These are phyloP conservation scores for Starmera stellimalicola DNA, from an alignment of 1,139 yeast genomes.

Conservation along the genomic window DNA sequence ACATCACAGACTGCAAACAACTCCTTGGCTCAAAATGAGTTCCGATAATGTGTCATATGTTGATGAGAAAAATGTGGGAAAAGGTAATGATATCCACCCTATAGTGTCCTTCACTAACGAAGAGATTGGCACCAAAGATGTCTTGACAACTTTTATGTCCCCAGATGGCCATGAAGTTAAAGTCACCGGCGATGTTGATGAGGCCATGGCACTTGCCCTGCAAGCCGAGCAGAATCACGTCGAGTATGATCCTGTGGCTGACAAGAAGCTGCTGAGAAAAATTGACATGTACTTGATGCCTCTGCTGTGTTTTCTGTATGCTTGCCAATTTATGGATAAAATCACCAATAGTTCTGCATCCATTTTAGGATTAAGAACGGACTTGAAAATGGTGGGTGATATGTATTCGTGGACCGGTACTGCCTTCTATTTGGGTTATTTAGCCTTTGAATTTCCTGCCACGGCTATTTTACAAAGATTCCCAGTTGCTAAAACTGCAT, in stretches of 20 bases:
- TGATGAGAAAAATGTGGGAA: neutral
- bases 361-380: constrained; percentile 41
- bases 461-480: constrained; percentile 31
- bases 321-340: constrained; percentile 61
- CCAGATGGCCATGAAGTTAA: constrained; percentile 1
- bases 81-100: constrained; percentile 1
- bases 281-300: constrained; percentile 48
- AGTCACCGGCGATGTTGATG: constrained; percentile 1
- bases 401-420: constrained; percentile 50
- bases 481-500: constrained; percentile 31
- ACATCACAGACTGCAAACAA: too few relatives aligned
- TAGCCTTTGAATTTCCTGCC: constrained; percentile 38
- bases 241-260: constrained; percentile 19
- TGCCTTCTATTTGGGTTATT: constrained; percentile 45
- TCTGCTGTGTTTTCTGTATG: constrained; percentile 43
- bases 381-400: constrained; percentile 39
- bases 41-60: too few relatives aligned
- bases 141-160: neutral
- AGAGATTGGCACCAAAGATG: neutral
- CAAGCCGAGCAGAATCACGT: constrained; percentile 17
- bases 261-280: constrained; percentile 34
- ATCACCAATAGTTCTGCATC: constrained; percentile 50
- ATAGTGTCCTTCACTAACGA: constrained; percentile 6
- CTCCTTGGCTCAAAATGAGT: too few relatives aligned
- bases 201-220: constrained; percentile 1